Conservation (phyloP, 2,329 filamentous ascomycete species). For the Aspergillus oerlinghausenensis region DNA sequence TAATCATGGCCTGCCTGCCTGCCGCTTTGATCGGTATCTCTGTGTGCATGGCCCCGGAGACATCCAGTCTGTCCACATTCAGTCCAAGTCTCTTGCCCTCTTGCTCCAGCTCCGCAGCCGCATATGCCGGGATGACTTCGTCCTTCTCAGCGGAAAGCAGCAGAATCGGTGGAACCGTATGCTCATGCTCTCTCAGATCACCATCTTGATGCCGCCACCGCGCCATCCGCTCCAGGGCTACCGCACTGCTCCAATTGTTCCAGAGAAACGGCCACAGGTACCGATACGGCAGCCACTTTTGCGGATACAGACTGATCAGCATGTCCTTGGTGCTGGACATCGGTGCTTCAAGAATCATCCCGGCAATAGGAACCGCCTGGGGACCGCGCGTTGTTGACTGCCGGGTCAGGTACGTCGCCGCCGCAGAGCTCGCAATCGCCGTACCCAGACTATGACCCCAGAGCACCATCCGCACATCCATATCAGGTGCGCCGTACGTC, state of each 20-base stretch:
- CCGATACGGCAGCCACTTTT: slow-evolving; percentile 73
- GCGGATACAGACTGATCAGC: slow-evolving; percentile 68
- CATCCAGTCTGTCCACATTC: slow-evolving; percentile 33
- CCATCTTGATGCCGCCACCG: slow-evolving; percentile 9
- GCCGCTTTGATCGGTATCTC: slow-evolving; percentile 43
- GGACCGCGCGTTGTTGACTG: background rate
- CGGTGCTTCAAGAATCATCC: slow-evolving; percentile 69
- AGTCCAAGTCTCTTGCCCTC: slow-evolving; percentile 33
- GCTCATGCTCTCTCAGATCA: background rate
- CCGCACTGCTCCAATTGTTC: slow-evolving; percentile 51
- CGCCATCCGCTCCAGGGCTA: slow-evolving; percentile 39
- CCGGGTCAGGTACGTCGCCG: slow-evolving; percentile 39
- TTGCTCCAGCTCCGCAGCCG: slow-evolving; percentile 31
- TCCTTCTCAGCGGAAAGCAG: slow-evolving; percentile 41
- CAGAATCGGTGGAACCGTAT: slow-evolving; percentile 28
- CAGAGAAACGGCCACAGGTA: slow-evolving; percentile 70
- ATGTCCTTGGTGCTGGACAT: slow-evolving; percentile 68
- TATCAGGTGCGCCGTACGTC: slow-evolving; percentile 24
- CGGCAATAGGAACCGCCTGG: slow-evolving; percentile 26
- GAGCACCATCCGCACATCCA: slow-evolving; percentile 47
- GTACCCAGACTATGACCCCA: slow-evolving; percentile 78
- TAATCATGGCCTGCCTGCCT: slow-evolving; percentile 38
- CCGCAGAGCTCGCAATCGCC: slow-evolving; percentile 63
- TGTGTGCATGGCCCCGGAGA: slow-evolving; percentile 48
- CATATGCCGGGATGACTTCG: slow-evolving; percentile 39